These are phyloP conservation scores for Coemansia sp. DNA, from an alignment of 192 early-diverging fungal genomes.

Conservation along the genomic window DNA sequence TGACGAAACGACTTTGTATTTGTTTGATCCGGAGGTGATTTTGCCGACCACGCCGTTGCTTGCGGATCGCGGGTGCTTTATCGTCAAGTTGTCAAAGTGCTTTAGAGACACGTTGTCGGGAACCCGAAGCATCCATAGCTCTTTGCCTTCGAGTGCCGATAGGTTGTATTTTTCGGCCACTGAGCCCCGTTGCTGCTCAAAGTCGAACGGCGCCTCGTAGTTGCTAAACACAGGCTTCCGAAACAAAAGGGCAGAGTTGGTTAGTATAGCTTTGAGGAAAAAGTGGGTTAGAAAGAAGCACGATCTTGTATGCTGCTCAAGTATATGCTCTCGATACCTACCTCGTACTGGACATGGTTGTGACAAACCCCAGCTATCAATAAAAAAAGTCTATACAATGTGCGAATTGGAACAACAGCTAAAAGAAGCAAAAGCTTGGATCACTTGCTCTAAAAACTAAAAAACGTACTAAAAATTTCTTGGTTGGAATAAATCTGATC, in stretches of 20 bases:
- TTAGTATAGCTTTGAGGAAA: background rate
- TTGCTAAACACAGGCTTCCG: background rate
- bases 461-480: background rate
- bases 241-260: conserved; percentile 3
- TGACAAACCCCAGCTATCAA: background rate
- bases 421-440: background rate
- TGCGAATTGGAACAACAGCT: background rate
- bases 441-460: background rate
- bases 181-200: conserved; percentile 18
- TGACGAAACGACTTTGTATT: conserved; percentile 31
- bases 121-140: conserved; percentile 50
- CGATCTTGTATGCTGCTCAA: background rate
- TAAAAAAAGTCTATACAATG: background rate
- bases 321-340: background rate
- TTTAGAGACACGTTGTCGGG: conserved; percentile 40
- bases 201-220: conserved; percentile 43
- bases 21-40: conserved; percentile 5
- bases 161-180: conserved; percentile 11
- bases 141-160: conserved; percentile 27
- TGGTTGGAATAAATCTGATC: background rate
- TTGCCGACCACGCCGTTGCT: conserved; percentile 26
- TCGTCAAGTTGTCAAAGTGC: conserved; percentile 33
- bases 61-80: conserved; percentile 38
- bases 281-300: background rate
- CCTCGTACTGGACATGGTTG: background rate